Conservation (phyloP, 73 alveolate species). For the Tetrahymena thermophila region DNA sequence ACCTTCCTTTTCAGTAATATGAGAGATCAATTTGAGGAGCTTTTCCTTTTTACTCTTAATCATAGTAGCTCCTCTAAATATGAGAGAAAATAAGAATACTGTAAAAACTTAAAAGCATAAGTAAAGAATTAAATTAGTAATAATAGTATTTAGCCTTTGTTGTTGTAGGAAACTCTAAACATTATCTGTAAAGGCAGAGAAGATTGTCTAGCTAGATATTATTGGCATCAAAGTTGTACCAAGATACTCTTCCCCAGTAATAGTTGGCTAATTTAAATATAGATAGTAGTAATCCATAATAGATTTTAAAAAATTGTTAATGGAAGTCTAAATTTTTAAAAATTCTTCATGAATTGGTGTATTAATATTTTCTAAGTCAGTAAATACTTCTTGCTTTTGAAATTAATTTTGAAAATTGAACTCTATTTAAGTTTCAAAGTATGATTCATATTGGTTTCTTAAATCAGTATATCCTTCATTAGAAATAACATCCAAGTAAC, state of each 20-base stretch:
- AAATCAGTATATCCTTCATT: background rate
- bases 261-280: background rate
- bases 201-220: background rate
- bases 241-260: background rate
- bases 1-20: background rate
- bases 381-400: background rate
- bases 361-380: background rate
- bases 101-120: background rate
- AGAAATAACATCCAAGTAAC: background rate
- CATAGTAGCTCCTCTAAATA: background rate
- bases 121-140: background rate
- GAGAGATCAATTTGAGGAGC: background rate
- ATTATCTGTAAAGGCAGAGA: background rate
- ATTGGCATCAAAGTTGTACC: background rate
- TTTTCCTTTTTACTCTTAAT: background rate
- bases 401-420: background rate
- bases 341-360: background rate
- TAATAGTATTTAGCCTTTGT: background rate
- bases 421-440: background rate
- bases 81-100: background rate
- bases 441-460: background rate
- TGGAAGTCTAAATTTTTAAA: background rate
- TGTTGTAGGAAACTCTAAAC: background rate
- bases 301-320: background rate
- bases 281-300: background rate